phyloP scores from a whole-genome alignment of 1,284 basidiomycete species.

The Rhodotorula mucilaginosa region DNA sequence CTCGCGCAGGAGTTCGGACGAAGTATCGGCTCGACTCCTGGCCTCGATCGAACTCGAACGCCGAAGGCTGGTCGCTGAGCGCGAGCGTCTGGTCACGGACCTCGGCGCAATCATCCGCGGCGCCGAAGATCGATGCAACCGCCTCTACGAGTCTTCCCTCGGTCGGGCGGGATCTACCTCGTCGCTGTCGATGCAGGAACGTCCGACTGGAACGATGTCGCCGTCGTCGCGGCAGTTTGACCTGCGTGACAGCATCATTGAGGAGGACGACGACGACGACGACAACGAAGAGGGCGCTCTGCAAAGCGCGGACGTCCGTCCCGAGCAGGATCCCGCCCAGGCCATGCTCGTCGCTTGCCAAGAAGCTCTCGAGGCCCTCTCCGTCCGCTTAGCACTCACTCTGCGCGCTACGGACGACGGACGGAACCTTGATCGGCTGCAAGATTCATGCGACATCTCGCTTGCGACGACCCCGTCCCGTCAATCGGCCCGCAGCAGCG shows the following conservation, averaged over 20 bases:
- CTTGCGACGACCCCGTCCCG: neutral
- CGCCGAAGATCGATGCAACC: no score
- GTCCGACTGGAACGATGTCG: no score
- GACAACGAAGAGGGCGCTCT: neutral
- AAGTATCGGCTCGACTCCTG: no score
- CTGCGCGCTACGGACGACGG: slow-evolving; percentile 27
- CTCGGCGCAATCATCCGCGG: no score
- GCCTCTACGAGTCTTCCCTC: no score
- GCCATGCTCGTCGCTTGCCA: slow-evolving; percentile 26
- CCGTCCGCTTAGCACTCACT: slow-evolving; percentile 31
- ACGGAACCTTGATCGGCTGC: neutral
- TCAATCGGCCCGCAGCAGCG: neutral
- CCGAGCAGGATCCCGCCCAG: slow-evolving; percentile 21
- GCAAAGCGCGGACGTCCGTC: neutral
- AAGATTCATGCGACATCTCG: neutral
- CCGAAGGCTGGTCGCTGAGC: no score
- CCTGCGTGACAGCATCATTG: neutral
- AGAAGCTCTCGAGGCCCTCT: slow-evolving; percentile 36
- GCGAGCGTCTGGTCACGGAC: no score
- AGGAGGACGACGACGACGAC: slow-evolving; percentile 17
- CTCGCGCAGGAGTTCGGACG: no score
- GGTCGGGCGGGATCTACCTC: no score
- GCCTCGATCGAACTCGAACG: no score
- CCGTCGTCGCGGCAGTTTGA: no score
- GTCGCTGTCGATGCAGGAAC: no score